These are phyloP conservation scores for Eucalyptus marginata DNA, from an alignment of 345 rosid genomes.

Conservation along the genomic window DNA sequence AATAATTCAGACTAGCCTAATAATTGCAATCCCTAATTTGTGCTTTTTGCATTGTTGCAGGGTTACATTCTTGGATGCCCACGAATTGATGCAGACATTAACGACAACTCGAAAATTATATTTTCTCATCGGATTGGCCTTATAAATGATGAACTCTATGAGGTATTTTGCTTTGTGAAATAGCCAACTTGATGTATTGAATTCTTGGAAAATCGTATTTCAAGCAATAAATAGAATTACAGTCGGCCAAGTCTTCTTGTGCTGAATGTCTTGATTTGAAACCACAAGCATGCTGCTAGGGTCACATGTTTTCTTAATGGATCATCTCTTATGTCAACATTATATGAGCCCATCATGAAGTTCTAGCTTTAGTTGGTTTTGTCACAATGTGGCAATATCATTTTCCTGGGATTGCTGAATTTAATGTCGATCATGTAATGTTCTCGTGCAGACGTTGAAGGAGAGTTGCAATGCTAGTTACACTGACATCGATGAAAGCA, in stretches of 20 bases:
- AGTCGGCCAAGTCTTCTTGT: not conserved
- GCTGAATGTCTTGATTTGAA: not conserved
- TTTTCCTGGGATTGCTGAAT: not conserved
- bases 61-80: slow-evolving; percentile 20
- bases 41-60: not conserved
- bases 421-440: not conserved
- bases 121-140: slow-evolving; percentile 18
- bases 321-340: not conserved
- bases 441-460: not conserved
- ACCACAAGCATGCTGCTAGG: not conserved
- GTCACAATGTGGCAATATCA: not conserved
- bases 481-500: not conserved
- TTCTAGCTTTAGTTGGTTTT: not conserved
- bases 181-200: not conserved
- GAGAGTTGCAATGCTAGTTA: not conserved
- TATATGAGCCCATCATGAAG: not conserved
- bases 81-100: slow-evolving; percentile 1
- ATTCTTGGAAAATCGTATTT: not conserved
- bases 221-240: not conserved
- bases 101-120: slow-evolving; percentile 9
- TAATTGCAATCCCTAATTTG: not conserved
- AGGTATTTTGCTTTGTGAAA: not conserved
- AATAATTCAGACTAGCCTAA: not conserved
- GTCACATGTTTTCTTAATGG: not conserved
- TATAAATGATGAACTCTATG: slow-evolving; percentile 15